These are phyloP conservation scores for Lentinula sp. DNA, from an alignment of 768 basidiomycete genomes.

Conservation along the genomic window DNA sequence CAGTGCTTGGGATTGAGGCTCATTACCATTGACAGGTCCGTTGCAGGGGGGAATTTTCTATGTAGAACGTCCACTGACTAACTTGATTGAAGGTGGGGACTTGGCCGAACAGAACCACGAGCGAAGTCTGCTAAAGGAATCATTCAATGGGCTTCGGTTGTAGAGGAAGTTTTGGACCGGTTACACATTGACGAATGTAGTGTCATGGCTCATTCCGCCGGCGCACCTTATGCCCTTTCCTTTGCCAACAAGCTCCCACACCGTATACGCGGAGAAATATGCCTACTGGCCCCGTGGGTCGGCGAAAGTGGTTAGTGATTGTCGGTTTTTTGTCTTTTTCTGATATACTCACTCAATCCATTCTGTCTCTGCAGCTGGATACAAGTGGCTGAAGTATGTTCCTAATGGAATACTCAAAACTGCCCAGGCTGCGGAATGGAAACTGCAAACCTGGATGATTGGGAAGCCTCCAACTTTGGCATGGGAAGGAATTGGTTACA, in stretches of 20 bases:
- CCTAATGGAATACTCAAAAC: conserved; percentile 90
- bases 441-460: conserved; percentile 93
- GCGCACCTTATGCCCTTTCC: conserved; percentile 90
- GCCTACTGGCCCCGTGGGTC: conserved; percentile 94
- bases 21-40: conserved; percentile 89
- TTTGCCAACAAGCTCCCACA: conserved; percentile 71
- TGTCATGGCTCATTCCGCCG: conserved; percentile 93
- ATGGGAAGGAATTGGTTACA: conserved; percentile 84
- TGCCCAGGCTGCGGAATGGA: conserved; percentile 97
- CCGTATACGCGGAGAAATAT: conserved; percentile 78
- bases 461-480: conserved; percentile 88
- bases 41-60: conserved; percentile 2
- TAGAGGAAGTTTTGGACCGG: conserved; percentile 84
- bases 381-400: conserved; percentile 96
- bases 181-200: conserved; percentile 76
- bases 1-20: conserved; percentile 78
- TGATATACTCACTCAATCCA: background rate
- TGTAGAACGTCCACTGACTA: conserved; percentile 11
- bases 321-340: conserved; percentile 3
- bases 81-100: conserved; percentile 66
- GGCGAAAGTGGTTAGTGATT: conserved; percentile 76
- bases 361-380: conserved; percentile 51
- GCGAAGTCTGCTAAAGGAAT: conserved; percentile 71
- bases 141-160: conserved; percentile 84
- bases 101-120: conserved; percentile 78